These are phyloP conservation scores for Isochrysis galbana DNA, from an alignment of 78 protist genomes.

Conservation along the genomic window DNA sequence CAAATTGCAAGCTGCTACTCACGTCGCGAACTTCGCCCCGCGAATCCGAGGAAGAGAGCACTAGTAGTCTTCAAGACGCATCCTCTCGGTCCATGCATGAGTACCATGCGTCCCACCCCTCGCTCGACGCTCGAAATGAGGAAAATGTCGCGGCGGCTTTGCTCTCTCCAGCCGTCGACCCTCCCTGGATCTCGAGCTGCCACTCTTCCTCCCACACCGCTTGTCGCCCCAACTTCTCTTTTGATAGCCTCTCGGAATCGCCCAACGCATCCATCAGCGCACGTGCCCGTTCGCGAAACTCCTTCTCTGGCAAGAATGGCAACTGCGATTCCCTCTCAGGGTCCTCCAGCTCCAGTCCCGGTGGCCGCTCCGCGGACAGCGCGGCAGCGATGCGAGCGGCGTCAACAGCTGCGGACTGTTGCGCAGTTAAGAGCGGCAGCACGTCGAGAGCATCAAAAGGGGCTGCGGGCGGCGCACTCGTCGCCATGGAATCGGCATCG, in stretches of 20 bases:
- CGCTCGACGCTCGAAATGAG: too few species aligned
- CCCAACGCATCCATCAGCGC: constrained; percentile 6
- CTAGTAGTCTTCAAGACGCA: too few species aligned
- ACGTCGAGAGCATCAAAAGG: neutral
- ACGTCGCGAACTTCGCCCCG: too few species aligned
- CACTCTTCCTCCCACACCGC: neutral
- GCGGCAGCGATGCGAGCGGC: neutral
- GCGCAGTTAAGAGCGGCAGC: neutral
- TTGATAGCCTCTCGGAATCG: neutral
- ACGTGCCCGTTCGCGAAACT: neutral
- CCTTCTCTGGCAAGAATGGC: neutral
- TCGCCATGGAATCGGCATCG: neutral
- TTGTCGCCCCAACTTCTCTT: neutral
- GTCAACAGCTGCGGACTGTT: neutral
- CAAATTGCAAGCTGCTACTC: too few species aligned
- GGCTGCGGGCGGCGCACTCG: neutral
- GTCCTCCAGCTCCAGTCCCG: neutral
- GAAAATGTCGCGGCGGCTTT: too few species aligned
- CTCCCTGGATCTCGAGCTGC: neutral
- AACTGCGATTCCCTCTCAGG: neutral
- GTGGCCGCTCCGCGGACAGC: neutral
- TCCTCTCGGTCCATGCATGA: too few species aligned
- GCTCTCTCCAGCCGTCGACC: neutral
- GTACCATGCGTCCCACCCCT: too few species aligned
- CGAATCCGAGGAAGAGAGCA: too few species aligned